A percentile compares a stretch with the other conserved stretches of the same genome.
phyloP scores from a whole-genome alignment of 805 yeast genomes.

The Saccharomyces paradoxus region DNA sequence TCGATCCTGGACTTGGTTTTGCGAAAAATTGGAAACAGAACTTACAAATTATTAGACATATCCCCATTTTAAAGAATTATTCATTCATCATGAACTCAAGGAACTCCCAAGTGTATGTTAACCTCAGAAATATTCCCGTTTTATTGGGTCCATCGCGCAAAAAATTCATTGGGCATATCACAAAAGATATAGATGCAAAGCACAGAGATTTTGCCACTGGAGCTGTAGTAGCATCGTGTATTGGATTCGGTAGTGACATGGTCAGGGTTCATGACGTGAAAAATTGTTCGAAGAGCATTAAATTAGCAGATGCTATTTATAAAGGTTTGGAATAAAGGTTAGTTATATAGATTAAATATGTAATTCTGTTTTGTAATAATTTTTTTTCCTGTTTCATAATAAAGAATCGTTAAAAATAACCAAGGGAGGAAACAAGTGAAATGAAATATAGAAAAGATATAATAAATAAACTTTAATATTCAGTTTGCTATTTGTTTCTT shows the following conservation, averaged over 20 bases:
- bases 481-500: background rate
- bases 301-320: slow-evolving; percentile 59
- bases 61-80: slow-evolving; percentile 42
- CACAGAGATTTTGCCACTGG: slow-evolving; percentile 73
- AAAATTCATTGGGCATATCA: slow-evolving; percentile 70
- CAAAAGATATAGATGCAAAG: slow-evolving; percentile 46
- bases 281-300: slow-evolving; percentile 45
- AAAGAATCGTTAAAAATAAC: background rate
- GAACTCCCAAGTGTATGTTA: slow-evolving; percentile 20
- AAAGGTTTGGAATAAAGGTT: slow-evolving; percentile 1
- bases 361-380: background rate
- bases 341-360: slow-evolving; percentile 1
- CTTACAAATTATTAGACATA: slow-evolving; percentile 48
- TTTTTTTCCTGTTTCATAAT: background rate
- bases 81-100: slow-evolving; percentile 18
- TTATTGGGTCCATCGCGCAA: slow-evolving; percentile 86
- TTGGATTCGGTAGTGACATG: slow-evolving; percentile 67
- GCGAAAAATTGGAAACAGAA: slow-evolving; percentile 79
- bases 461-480: background rate
- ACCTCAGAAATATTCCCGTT: slow-evolving; percentile 44
- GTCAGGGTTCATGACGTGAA: slow-evolving; percentile 82
- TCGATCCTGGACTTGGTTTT: slow-evolving; percentile 95
- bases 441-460: background rate
- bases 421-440: background rate
- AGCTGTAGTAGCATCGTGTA: slow-evolving; percentile 64